These are phyloP conservation scores for Sporobolomyces phaffii DNA, from an alignment of 768 basidiomycete genomes.

Conservation along the genomic window DNA sequence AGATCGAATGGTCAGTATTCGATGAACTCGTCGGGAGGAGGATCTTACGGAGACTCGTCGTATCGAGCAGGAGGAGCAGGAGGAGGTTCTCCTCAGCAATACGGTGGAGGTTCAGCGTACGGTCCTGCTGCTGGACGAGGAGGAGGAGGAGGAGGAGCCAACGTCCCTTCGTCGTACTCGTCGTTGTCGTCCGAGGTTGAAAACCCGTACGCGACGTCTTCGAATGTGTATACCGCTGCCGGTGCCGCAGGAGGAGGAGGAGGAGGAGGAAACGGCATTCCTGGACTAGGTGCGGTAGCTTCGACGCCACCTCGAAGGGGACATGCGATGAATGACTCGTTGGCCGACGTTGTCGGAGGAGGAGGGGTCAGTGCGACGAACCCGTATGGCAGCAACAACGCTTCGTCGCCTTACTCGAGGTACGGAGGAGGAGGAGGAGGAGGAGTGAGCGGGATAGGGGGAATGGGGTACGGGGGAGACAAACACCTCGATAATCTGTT, in stretches of 20 bases:
- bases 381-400: constrained; percentile 14
- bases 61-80: no score
- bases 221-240: no score
- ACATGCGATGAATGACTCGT: constrained; percentile 19
- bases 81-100: no score
- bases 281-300: no score
- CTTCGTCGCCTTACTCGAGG: constrained; percentile 31
- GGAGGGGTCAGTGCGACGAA: no score
- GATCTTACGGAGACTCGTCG: no score
- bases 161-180: no score
- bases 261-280: not conserved
- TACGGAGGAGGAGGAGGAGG: not conserved
- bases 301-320: constrained; percentile 29
- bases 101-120: no score
- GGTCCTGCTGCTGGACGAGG: no score
- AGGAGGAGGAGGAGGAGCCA: not conserved
- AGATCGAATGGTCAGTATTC: not conserved
- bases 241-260: not conserved
- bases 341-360: no score
- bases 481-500: constrained; percentile 15
- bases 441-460: not conserved
- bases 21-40: not conserved
- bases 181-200: no score
- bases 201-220: no score
- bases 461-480: constrained; percentile 14